Evolutionary conservation across 106 monocot genomes (phyloP).

Genomic region (Dactylorhiza incarnata): DNA sequence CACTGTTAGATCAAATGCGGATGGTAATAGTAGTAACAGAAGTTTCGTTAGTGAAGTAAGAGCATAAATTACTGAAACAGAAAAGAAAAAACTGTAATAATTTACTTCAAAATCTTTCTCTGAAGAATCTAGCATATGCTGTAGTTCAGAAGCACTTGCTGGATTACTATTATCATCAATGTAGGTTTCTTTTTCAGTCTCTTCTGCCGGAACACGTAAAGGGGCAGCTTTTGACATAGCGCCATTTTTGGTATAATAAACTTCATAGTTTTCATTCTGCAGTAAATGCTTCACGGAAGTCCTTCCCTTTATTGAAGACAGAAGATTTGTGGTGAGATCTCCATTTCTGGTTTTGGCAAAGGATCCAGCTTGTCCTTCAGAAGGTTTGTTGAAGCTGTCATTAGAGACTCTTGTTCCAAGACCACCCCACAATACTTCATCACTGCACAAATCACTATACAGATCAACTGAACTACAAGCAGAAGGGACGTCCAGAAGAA

Average conservation of each 20-base stretch:
- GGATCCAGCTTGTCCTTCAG: constrained; percentile 9
- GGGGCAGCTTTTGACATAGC: constrained; percentile 11
- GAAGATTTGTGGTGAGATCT: constrained; percentile 5
- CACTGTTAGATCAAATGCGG: neutral
- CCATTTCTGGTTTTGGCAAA: constrained; percentile 12
- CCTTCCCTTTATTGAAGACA: neutral
- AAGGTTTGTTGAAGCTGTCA: constrained; percentile 15
- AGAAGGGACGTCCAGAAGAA: constrained; percentile 20
- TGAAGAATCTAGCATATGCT: constrained; percentile 13
- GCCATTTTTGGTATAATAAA: constrained; percentile 21
- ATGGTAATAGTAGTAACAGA: neutral
- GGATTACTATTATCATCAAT: constrained; percentile 23
- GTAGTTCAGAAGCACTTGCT: constrained; percentile 13
- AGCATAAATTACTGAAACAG: neutral
- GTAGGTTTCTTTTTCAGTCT: constrained; percentile 36
- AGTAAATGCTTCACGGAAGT: constrained; percentile 6
- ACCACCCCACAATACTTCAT: constrained; percentile 36
- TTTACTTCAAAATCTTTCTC: constrained; percentile 17
- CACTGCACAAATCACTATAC: constrained; percentile 68
- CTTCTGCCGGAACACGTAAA: constrained; percentile 42
- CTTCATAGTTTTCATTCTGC: constrained; percentile 16
- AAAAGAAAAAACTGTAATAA: neutral
- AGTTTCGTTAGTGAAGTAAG: neutral
- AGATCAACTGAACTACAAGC: constrained; percentile 63
- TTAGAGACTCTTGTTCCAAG: constrained; percentile 20